These are phyloP conservation scores for Plasmopara viticola DNA, from an alignment of 352 stramenopile genomes.

Conservation along the genomic window DNA sequence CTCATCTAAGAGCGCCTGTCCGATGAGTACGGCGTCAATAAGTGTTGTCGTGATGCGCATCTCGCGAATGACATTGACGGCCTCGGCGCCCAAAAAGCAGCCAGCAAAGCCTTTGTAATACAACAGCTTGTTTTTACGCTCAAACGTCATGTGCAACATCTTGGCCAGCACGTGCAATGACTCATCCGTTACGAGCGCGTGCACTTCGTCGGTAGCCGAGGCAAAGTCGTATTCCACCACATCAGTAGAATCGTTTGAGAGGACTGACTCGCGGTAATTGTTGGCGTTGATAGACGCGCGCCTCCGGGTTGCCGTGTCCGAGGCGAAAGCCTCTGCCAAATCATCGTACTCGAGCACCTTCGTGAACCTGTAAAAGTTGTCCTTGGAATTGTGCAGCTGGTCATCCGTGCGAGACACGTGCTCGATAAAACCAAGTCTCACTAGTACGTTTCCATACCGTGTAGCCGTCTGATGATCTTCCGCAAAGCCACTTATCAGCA, in stretches of 20 bases:
- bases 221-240: conserved; percentile 71
- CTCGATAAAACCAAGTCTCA: conserved; percentile 78
- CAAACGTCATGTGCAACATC: conserved; percentile 76
- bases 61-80: conserved; percentile 78
- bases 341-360: conserved; percentile 58
- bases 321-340: conserved; percentile 21
- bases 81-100: conserved; percentile 79
- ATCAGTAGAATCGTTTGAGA: conserved; percentile 50
- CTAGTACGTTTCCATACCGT: conserved; percentile 70
- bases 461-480: conserved; percentile 67
- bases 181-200: conserved; percentile 81
- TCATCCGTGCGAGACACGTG: conserved; percentile 72
- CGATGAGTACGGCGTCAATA: conserved; percentile 80
- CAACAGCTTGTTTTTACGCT: conserved; percentile 85
- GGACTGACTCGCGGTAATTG: conserved; percentile 70
- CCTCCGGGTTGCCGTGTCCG: conserved; percentile 24
- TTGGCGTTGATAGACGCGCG: conserved; percentile 53
- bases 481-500: conserved; percentile 69
- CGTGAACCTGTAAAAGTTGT: conserved; percentile 84
- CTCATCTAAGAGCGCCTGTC: conserved; percentile 72
- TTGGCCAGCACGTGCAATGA: conserved; percentile 49
- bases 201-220: conserved; percentile 66
- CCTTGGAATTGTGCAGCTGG: conserved; percentile 76
- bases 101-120: conserved; percentile 82
- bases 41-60: conserved; percentile 57